Evolutionary conservation across 192 early-diverging fungal species (phyloP).

Genomic region (Coemansia sp.): DNA sequence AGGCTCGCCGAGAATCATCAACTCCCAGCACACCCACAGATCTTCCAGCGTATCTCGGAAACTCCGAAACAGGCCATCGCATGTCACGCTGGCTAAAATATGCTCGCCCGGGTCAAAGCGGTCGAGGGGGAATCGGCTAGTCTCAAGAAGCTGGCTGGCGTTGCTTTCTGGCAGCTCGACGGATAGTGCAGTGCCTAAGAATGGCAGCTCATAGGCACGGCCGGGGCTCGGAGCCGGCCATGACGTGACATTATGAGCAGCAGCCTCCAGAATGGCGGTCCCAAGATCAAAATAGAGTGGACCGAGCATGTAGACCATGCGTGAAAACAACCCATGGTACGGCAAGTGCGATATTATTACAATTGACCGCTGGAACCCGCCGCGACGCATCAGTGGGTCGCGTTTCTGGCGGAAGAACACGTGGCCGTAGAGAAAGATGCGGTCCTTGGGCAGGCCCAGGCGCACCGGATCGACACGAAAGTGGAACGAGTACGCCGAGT

Average conservation of each 20-base stretch:
- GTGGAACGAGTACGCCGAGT: slow-evolving; percentile 72
- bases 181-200: slow-evolving; percentile 66
- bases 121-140: slow-evolving; percentile 66
- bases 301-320: slow-evolving; percentile 72
- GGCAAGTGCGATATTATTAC: slow-evolving; percentile 88
- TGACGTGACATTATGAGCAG: slow-evolving; percentile 72
- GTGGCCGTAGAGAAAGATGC: slow-evolving; percentile 70
- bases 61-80: slow-evolving; percentile 70
- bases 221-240: slow-evolving; percentile 63
- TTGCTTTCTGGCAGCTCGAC: slow-evolving; percentile 67
- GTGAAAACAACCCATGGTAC: slow-evolving; percentile 82
- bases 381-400: slow-evolving; percentile 81
- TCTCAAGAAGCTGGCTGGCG: slow-evolving; percentile 74
- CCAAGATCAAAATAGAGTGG: slow-evolving; percentile 81
- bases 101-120: slow-evolving; percentile 68
- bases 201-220: slow-evolving; percentile 68
- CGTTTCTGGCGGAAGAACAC: slow-evolving; percentile 93
- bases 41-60: slow-evolving; percentile 79
- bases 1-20: slow-evolving; percentile 89
- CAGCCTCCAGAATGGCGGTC: slow-evolving; percentile 74
- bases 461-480: slow-evolving; percentile 60
- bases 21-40: slow-evolving; percentile 92
- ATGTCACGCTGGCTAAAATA: slow-evolving; percentile 68
- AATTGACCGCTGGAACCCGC: slow-evolving; percentile 92
- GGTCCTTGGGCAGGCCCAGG: slow-evolving; percentile 45